phyloP scores from a whole-genome alignment of 148 eudicot genomes.

The Chenopodium berlandieri region DNA sequence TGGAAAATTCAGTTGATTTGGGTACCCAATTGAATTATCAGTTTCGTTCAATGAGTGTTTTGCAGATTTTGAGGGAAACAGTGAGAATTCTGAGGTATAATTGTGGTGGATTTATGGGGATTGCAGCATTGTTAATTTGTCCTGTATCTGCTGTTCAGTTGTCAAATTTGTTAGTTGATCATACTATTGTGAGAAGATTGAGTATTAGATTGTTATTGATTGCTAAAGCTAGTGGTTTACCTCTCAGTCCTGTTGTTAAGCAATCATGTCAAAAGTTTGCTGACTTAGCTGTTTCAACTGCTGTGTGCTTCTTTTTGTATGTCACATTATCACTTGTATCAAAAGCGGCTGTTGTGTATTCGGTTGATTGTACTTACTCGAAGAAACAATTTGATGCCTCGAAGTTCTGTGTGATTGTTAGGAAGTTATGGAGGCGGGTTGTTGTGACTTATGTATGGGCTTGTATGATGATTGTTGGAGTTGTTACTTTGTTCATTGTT shows the following conservation, averaged over 20 bases:
- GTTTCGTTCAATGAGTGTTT: conserved; percentile 54
- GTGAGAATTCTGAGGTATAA: conserved; percentile 81
- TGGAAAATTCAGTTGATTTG: conserved; percentile 19
- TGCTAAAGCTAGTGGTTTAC: conserved; percentile 76
- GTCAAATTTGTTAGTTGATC: conserved; percentile 69
- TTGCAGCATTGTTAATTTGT: conserved; percentile 65
- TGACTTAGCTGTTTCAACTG: conserved; percentile 60
- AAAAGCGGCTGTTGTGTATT: conserved; percentile 79
- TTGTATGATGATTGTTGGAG: conserved; percentile 57
- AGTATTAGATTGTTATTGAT: conserved; percentile 54
- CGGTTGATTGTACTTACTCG: conserved; percentile 88
- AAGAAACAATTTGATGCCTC: conserved; percentile 55
- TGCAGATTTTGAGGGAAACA: conserved; percentile 77
- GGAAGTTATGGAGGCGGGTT: conserved; percentile 68
- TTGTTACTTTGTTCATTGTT: conserved; percentile 58
- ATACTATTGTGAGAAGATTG: conserved; percentile 59
- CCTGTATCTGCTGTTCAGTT: conserved; percentile 76
- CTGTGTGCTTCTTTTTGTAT: conserved; percentile 72
- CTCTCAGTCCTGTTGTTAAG: conserved; percentile 58
- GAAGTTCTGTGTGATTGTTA: conserved; percentile 49
- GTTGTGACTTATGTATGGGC: conserved; percentile 64
- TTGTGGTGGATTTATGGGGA: conserved; percentile 54
- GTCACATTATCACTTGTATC: conserved; percentile 66
- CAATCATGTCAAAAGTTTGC: conserved; percentile 71
- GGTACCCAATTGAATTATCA: conserved; percentile 33